phyloP scores from a whole-genome alignment of 2,329 filamentous ascomycete species.

The Paraphaeosphaeria sporulosa region DNA sequence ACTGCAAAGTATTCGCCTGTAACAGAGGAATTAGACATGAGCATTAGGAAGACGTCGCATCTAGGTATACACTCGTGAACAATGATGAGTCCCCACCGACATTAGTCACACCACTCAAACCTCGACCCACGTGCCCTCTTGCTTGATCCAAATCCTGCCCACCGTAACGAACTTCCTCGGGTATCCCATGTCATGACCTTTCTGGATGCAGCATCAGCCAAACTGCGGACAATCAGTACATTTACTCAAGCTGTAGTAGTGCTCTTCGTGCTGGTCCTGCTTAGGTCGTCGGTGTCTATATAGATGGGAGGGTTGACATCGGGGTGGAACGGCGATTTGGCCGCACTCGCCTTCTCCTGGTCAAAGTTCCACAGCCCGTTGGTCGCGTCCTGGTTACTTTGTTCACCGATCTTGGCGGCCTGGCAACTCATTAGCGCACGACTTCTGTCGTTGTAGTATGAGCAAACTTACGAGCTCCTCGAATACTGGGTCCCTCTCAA shows the following conservation, averaged over 20 bases:
- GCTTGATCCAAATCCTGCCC: background rate
- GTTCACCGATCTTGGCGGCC: slow-evolving; percentile 53
- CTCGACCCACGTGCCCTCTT: background rate
- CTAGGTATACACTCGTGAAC: slow-evolving; percentile 9
- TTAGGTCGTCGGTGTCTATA: slow-evolving; percentile 17
- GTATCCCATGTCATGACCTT: background rate
- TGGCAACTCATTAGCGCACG: background rate
- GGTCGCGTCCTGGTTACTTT: slow-evolving; percentile 69
- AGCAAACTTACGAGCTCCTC: slow-evolving; percentile 51
- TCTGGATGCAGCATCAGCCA: slow-evolving; percentile 1
- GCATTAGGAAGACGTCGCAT: slow-evolving; percentile 4
- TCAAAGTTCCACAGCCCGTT: slow-evolving; percentile 76
- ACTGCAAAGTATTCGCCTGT: too few species aligned
- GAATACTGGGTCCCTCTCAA: slow-evolving; percentile 45
- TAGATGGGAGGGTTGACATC: slow-evolving; percentile 39
- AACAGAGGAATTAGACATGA: background rate
- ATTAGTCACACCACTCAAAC: background rate
- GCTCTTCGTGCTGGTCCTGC: slow-evolving; percentile 7
- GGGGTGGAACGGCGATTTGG: slow-evolving; percentile 38
- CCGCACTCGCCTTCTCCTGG: slow-evolving; percentile 54
- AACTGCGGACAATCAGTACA: background rate
- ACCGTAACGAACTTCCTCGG: background rate
- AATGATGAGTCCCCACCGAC: background rate
- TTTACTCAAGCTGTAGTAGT: background rate
- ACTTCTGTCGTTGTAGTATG: background rate